Base-by-base conservation (phyloP, 441 rosid species). In the Jatropha podagrica region DNA sequence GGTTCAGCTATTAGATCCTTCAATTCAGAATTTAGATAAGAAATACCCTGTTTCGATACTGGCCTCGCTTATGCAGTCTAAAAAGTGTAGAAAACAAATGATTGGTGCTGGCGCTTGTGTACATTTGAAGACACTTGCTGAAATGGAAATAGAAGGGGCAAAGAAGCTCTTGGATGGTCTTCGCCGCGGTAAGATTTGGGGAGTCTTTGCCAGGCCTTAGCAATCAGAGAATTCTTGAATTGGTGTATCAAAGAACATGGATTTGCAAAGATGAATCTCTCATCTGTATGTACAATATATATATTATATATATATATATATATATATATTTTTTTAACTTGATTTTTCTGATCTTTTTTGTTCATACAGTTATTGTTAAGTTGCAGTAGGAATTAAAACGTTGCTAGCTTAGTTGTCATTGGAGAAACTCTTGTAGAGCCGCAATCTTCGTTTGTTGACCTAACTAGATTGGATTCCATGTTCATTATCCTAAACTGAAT, bases 61-160 rank as follows among this genome's bases (percentile, higher is more conserved):
- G 86, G 83, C 88, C 3, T 82, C 88, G 54, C 84, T 95, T 69
- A 84, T 82, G 23, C 90, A 85, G 81, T 88, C 88, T 62, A 89
- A 82, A 76, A 91, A 87, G 76, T 93, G 94, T 61, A 88, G 89
- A 88, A 95, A 88, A 77, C 92, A 82, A 82, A 91, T 95, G 79
- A 83, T 90, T 58, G 85, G 88, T 17, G 87, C 90, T 10, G 94
- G 96, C 61, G 98, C 96, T 70, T 81, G 83, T 80, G 71, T 78
- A 71, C 83, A 91, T 76, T 71, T 95, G 82, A 94, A 84, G 83
- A 91, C 89, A 83, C 91, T 95, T 59, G 90, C 81, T 48, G 93
- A 89, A 67, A 83, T 87, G 87, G 90, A 95, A 59, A 83, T 89
- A 40, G 93, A 92, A 71, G 99, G 98, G 13, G 87, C 98, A 67